Conservation (phyloP, 2,329 filamentous ascomycete species). For the Tolypocladium nubicola region DNA sequence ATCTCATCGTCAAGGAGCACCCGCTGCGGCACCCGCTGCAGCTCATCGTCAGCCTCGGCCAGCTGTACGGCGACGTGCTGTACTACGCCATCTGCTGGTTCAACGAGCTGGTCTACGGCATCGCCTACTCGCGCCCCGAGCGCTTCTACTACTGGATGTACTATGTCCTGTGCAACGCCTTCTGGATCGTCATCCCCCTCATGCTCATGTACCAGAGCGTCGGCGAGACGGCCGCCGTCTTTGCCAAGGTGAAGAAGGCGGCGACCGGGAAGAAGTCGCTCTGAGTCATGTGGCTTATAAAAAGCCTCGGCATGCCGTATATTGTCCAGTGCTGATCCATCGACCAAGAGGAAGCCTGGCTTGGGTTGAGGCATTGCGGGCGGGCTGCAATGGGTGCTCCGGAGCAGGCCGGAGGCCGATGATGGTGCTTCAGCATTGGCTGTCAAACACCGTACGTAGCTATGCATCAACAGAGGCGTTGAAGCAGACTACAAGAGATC, state of each 20-base stretch:
- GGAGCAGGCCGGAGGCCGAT: no score
- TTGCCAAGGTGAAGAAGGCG: conserved; percentile 15
- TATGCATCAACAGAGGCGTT: no score
- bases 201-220: conserved; percentile 19
- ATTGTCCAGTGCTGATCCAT: background rate
- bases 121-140: conserved; percentile 39
- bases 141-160: conserved; percentile 42
- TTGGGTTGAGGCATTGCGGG: no score
- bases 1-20: conserved; percentile 29
- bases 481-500: no score
- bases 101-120: conserved; percentile 25
- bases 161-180: conserved; percentile 38
- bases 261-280: conserved; percentile 13
- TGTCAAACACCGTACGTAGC: no score
- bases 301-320: background rate
- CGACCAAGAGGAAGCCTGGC: background rate
- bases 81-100: conserved; percentile 39
- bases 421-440: no score
- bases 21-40: conserved; percentile 38
- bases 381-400: no score
- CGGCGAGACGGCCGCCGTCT: conserved; percentile 12
- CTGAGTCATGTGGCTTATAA: background rate
- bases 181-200: conserved; percentile 42
- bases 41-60: conserved; percentile 32
- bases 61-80: conserved; percentile 41